Evolutionary conservation across 2,329 filamentous ascomycete genomes (phyloP).

Genomic region (Ceratocystis lukuohia): DNA sequence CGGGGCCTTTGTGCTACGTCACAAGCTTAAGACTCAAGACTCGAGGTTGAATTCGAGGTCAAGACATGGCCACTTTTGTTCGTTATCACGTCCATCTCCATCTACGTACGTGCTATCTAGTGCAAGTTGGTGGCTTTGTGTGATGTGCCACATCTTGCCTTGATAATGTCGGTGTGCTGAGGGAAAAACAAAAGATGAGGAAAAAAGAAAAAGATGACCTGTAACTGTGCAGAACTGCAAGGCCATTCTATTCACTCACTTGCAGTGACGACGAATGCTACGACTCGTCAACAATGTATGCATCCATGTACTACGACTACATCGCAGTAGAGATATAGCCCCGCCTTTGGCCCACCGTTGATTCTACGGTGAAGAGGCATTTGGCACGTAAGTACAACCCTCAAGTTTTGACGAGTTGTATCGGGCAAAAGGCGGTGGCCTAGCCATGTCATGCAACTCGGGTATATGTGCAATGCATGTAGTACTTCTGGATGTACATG

Average conservation of each 20-base stretch:
- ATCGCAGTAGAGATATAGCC: neutral
- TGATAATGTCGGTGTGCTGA: neutral
- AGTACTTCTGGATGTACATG: neutral
- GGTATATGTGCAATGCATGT: neutral
- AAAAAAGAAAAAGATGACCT: neutral
- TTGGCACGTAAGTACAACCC: neutral
- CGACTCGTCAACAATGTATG: neutral
- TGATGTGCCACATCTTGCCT: neutral
- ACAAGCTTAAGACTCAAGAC: neutral
- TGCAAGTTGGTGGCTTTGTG: neutral
- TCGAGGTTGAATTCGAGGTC: neutral
- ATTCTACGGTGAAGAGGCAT: neutral
- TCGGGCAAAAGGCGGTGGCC: constrained; percentile 5
- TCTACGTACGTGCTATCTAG: neutral
- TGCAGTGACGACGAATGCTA: neutral
- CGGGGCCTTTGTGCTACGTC: neutral
- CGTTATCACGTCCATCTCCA: neutral
- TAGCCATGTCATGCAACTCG: neutral
- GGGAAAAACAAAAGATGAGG: neutral
- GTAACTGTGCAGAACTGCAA: neutral
- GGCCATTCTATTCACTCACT: neutral
- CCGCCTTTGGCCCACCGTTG: neutral
- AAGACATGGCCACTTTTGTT: neutral
- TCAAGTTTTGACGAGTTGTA: constrained; percentile 1
- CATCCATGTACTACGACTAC: neutral